Base-by-base conservation (phyloP, 805 yeast species). In the Debaryomyces castellii region DNA sequence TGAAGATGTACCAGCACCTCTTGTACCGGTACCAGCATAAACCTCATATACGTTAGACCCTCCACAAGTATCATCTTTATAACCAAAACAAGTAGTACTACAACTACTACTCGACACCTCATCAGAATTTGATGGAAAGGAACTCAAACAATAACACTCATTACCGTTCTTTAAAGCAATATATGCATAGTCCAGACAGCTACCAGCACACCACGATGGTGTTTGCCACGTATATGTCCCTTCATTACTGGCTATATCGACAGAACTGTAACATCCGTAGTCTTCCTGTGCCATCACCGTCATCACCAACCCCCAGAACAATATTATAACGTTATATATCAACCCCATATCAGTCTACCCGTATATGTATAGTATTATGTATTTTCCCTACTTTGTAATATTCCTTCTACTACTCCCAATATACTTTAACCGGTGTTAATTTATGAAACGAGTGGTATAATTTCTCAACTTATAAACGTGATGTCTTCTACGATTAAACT, bases 71-170 rank as follows among this genome's bases (percentile, higher is more conserved):
- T 51, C 60, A 1, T 22, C 3, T 11, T 65, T 69, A 46, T 57
- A 73, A 6, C 77, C 77, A 37, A 50, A 36, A 54, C 78, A 73
- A 1, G 18, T 37, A 4, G 55, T 55, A 43, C 53, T 51, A 58
- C 78, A 73, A 40, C 44, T 27, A 3, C 47, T 40, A 20, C 35
- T 43, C 12, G 53, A 44, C 6, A 48, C 48, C 17, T 45, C 37
- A 2, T 49, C 24, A 23, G 53, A 40, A n/a, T 50, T 47, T 4
- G 64, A 48, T 11, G 78, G 78, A 28, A 57, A 46, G 5, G 57
- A 37, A 23, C 52, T 49, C 44, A 74, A 66, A 50, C 78, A 73
- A 51, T 55, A 63, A 50, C 78, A 73, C n/a, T 56, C 54, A 35
- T 53, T 53, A 10, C 77, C 77, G 41, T 61, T 51, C 23, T 51